Percentiles rank a stretch among this genome's conserved stretches.
phyloP scores from a whole-genome alignment of 1,284 basidiomycete genomes.

The Paramarasmius palmivorus region DNA sequence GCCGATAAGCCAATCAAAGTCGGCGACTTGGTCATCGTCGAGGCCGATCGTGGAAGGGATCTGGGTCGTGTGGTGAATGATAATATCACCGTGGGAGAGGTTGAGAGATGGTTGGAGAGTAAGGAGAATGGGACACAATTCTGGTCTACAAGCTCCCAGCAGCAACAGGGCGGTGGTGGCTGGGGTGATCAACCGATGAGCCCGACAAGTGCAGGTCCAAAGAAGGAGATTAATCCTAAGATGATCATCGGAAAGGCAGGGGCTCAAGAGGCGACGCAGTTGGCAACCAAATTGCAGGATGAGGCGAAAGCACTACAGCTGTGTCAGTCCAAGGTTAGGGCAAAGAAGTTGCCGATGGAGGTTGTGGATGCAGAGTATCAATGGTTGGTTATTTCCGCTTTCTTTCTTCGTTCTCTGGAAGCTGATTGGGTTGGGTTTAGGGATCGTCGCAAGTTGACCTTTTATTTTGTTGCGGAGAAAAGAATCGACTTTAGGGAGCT shows the following conservation, averaged over 20 bases:
- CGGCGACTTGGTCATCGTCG: constrained; percentile 94
- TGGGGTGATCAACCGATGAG: constrained; percentile 52
- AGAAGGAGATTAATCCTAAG: constrained; percentile 96
- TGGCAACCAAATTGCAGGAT: constrained; percentile 84
- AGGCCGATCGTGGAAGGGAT: constrained; percentile 95
- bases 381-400: constrained; percentile 58
- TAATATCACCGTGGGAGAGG: constrained; percentile 87
- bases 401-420: neutral
- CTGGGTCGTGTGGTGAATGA: constrained; percentile 90
- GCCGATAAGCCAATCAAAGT: constrained; percentile 55
- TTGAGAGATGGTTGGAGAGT: constrained; percentile 85
- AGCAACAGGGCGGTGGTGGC: constrained; percentile 23
- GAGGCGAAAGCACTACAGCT: constrained; percentile 91
- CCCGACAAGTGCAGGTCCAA: constrained; percentile 45
- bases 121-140: constrained; percentile 30
- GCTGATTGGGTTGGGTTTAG: constrained; percentile 36
- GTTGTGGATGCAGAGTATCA: constrained; percentile 98
- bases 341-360: constrained; percentile 96
- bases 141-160: neutral
- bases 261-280: constrained; percentile 77
- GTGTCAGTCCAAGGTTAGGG: constrained; percentile 88
- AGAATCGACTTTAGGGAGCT: constrained; percentile 97
- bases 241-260: constrained; percentile 94
- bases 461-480: constrained; percentile 96
- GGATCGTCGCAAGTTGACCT: constrained; percentile 96